Evolutionary conservation across 73 alveolate species (phyloP).

Genomic region (Effrenium voratum): DNA sequence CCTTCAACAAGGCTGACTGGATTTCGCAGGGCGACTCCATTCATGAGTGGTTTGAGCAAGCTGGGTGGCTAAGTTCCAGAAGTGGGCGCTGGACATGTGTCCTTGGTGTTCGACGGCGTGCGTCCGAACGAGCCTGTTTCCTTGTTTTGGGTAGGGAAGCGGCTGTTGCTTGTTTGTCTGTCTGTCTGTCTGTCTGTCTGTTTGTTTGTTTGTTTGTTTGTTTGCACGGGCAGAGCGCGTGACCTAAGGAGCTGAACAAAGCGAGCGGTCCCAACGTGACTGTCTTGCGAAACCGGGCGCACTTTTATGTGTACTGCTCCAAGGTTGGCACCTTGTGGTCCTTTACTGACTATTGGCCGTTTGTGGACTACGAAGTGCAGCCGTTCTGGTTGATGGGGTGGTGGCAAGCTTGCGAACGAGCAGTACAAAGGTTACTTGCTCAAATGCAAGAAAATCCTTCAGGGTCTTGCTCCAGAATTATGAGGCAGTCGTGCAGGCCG

Average conservation of each 20-base stretch:
- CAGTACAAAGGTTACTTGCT: slow-evolving; percentile 49
- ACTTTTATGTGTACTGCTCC: slow-evolving; percentile 36
- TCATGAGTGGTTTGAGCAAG: not conserved
- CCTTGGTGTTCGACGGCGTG: slow-evolving; percentile 3
- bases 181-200: not conserved
- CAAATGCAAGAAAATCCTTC: slow-evolving; percentile 44
- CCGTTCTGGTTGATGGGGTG: slow-evolving; percentile 56
- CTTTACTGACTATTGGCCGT: slow-evolving; percentile 58
- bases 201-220: not conserved
- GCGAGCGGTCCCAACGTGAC: slow-evolving; percentile 35
- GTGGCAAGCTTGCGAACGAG: slow-evolving; percentile 40
- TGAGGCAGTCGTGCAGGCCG: slow-evolving; percentile 40
- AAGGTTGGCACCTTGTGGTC: slow-evolving; percentile 35
- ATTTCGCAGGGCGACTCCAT: not conserved
- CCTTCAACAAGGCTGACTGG: slow-evolving; percentile 44
- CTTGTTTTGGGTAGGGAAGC: too few species aligned
- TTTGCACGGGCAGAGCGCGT: not conserved
- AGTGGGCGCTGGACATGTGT: not conserved
- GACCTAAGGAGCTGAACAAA: slow-evolving; percentile 23
- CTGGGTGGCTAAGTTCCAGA: not conserved
- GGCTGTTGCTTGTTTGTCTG: slow-evolving; percentile 1
- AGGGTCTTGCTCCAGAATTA: slow-evolving; percentile 25
- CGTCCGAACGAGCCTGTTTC: not conserved
- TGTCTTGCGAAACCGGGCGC: not conserved
- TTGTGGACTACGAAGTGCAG: slow-evolving; percentile 44